These are phyloP conservation scores for Dactylella cylindrospora DNA, from an alignment of 2,329 filamentous ascomycete genomes.

Conservation along the genomic window DNA sequence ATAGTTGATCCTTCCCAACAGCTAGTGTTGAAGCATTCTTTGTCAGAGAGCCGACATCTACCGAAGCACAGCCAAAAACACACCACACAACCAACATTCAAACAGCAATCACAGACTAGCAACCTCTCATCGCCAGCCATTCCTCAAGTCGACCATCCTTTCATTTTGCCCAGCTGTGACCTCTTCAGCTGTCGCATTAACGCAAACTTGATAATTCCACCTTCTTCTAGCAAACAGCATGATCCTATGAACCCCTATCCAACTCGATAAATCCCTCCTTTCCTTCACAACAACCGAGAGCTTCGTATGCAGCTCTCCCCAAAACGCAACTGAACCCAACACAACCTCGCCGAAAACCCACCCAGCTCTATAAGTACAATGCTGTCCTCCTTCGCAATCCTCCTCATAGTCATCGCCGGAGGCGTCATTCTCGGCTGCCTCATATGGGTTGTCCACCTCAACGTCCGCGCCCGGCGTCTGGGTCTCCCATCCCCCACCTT, in stretches of 20 bases:
- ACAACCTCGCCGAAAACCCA: neutral
- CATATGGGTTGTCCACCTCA: slow-evolving; percentile 35
- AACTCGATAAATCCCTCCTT: neutral
- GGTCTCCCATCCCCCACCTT: slow-evolving; percentile 35
- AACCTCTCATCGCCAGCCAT: too few relatives aligned
- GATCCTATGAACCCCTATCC: slow-evolving; percentile 5
- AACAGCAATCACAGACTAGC: too few relatives aligned
- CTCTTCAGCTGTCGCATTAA: too few relatives aligned
- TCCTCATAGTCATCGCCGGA: slow-evolving; percentile 34
- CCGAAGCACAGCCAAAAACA: too few relatives aligned
- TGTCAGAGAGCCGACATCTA: too few relatives aligned
- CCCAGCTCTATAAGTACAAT: slow-evolving; percentile 1
- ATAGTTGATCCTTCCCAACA: too few relatives aligned
- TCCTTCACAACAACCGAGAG: neutral
- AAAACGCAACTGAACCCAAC: neutral
- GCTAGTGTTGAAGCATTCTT: too few relatives aligned
- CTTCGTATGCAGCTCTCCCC: neutral
- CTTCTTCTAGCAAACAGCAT: slow-evolving; percentile 2
- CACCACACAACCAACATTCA: too few relatives aligned
- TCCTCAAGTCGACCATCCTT: too few relatives aligned
- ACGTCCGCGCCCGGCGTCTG: slow-evolving; percentile 41
- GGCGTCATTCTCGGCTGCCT: slow-evolving; percentile 32
- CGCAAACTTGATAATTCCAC: too few relatives aligned
- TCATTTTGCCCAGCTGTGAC: too few relatives aligned
- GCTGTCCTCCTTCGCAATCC: slow-evolving; percentile 38